phyloP scores from a whole-genome alignment of 768 basidiomycete species.

The Collybia mongolica region DNA sequence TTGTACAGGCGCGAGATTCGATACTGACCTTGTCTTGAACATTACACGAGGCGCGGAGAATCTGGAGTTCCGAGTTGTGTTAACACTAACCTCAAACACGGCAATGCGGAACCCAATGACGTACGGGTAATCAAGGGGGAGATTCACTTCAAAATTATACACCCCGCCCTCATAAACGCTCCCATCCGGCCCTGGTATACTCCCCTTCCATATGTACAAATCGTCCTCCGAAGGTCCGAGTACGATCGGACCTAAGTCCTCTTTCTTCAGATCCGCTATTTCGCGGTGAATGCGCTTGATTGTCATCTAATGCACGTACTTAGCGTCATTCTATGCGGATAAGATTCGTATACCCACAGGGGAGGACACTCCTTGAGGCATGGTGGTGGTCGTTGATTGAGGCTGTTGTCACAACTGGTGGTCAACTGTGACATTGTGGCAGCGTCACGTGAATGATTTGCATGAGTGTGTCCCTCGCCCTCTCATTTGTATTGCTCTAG shows the following conservation, averaged over 20 bases:
- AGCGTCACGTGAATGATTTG: too few species aligned
- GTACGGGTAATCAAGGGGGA: slow-evolving; percentile 80
- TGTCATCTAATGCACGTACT: slow-evolving; percentile 40
- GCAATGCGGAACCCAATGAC: slow-evolving; percentile 22
- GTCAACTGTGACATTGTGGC: too few species aligned
- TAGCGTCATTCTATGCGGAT: neutral
- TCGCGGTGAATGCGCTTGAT: slow-evolving; percentile 84
- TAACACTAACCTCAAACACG: slow-evolving; percentile 5
- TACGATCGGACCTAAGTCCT: slow-evolving; percentile 74
- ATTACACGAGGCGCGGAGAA: slow-evolving; percentile 79
- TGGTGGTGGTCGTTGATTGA: slow-evolving; percentile 11
- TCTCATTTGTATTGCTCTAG: too few species aligned
- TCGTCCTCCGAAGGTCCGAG: slow-evolving; percentile 65
- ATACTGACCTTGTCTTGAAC: slow-evolving; percentile 66
- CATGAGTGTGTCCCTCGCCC: too few species aligned
- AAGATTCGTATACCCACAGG: slow-evolving; percentile 13
- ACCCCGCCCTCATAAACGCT: slow-evolving; percentile 81
- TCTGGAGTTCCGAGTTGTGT: slow-evolving; percentile 29
- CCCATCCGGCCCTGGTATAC: slow-evolving; percentile 80
- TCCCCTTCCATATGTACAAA: slow-evolving; percentile 72
- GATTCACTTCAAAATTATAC: slow-evolving; percentile 64
- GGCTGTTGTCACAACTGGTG: too few species aligned
- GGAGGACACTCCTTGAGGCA: slow-evolving; percentile 24
- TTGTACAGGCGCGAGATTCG: neutral
- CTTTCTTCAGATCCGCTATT: slow-evolving; percentile 76